These are phyloP conservation scores for Rheum nobile DNA, from an alignment of 148 eudicot species.

Conservation along the genomic window DNA sequence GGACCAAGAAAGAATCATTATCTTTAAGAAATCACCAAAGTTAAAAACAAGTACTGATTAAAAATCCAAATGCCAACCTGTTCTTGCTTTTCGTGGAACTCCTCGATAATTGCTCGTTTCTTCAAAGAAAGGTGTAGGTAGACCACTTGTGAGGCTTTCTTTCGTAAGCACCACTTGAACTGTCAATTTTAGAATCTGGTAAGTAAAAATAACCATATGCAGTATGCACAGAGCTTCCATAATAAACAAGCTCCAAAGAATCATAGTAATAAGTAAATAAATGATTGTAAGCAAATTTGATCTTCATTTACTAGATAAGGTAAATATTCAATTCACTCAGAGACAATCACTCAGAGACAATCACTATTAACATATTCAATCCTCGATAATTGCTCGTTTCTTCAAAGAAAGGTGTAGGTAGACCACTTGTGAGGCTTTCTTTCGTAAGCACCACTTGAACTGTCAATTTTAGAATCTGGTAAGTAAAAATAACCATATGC, in stretches of 20 bases:
- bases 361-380: no score
- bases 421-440: conserved; percentile 93
- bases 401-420: conserved; percentile 76
- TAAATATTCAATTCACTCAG: background rate
- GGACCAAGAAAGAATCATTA: background rate
- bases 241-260: background rate
- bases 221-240: background rate
- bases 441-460: conserved; percentile 78
- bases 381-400: conserved; percentile 76
- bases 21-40: background rate
- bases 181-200: conserved; percentile 17
- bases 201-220: background rate
- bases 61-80: conserved; percentile 38
- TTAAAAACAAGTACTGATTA: background rate
- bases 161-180: conserved; percentile 78
- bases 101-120: conserved; percentile 76
- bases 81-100: conserved; percentile 85
- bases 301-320: background rate
- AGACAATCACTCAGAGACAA: no score
- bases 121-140: conserved; percentile 76
- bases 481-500: background rate
- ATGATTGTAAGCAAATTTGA: background rate
- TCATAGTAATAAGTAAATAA: background rate
- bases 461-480: conserved; percentile 17
- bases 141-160: conserved; percentile 93